Evolutionary conservation across 345 rosid genomes (phyloP).

Genomic region (Raphanus sativus): DNA sequence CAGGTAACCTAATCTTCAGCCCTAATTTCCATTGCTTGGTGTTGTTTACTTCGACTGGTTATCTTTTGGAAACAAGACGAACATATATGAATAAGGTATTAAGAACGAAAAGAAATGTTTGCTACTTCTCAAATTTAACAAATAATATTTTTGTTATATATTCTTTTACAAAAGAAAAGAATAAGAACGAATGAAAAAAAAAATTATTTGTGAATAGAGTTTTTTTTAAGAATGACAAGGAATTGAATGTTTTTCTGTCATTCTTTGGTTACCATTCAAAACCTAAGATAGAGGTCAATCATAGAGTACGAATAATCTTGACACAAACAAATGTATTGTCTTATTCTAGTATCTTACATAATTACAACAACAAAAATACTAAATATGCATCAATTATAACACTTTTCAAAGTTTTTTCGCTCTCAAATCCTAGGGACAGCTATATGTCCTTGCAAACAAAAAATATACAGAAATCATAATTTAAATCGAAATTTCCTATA

Average conservation of each 20-base stretch:
- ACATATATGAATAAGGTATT: too few relatives aligned
- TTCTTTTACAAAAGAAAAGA: too few relatives aligned
- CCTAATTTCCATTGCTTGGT: neutral
- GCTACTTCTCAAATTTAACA: too few relatives aligned
- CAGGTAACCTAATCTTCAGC: neutral
- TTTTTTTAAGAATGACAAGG: too few relatives aligned
- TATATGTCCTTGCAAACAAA: conserved; percentile 25
- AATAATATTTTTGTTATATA: too few relatives aligned
- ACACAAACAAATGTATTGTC: neutral
- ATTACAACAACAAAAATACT: conserved; percentile 25
- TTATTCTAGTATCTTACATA: conserved; percentile 10
- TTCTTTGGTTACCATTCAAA: too few relatives aligned
- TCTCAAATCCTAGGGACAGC: conserved; percentile 26
- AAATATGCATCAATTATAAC: conserved; percentile 15
- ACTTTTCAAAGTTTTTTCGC: neutral
- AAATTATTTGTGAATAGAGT: too few relatives aligned
- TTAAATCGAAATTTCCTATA: conserved; percentile 22
- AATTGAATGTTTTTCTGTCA: too few relatives aligned
- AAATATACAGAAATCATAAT: conserved; percentile 26
- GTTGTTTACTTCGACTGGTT: neutral
- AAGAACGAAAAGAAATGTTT: too few relatives aligned
- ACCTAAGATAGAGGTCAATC: neutral
- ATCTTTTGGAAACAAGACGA: too few relatives aligned
- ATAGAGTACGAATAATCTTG: neutral
- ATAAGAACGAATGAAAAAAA: too few relatives aligned